Conservation (phyloP, 2,329 filamentous ascomycete genomes). For the Emydomyces testavorans region DNA sequence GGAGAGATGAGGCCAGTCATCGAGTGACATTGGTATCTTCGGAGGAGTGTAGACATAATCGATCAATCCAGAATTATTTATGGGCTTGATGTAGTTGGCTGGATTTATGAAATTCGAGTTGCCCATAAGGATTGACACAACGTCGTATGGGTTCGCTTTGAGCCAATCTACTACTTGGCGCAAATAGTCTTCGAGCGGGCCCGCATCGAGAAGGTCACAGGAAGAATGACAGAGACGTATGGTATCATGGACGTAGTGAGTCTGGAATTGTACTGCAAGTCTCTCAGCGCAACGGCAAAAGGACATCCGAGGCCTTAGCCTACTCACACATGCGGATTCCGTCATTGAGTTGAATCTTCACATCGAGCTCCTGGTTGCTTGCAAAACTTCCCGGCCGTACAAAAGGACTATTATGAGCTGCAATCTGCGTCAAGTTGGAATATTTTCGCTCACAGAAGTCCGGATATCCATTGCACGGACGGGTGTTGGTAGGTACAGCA, state of each 20-base stretch:
- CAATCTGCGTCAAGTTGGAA: constrained; percentile 68
- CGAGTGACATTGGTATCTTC: constrained; percentile 55
- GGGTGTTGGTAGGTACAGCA: constrained; percentile 53
- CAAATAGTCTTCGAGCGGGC: constrained; percentile 65
- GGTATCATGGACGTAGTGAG: constrained; percentile 45
- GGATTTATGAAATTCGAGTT: constrained; percentile 67
- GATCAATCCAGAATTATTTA: constrained; percentile 59
- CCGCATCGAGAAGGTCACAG: constrained; percentile 70
- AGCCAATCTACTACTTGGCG: constrained; percentile 61
- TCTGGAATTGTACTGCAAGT: constrained; percentile 47
- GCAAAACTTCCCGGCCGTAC: constrained; percentile 57
- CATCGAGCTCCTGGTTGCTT: constrained; percentile 59
- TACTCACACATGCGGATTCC: constrained; percentile 48
- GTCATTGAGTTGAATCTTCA: constrained; percentile 64
- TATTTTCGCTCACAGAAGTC: constrained; percentile 68
- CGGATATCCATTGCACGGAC: constrained; percentile 65
- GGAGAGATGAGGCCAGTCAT: constrained; percentile 73
- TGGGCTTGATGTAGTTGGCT: constrained; percentile 52
- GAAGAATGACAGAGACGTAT: constrained; percentile 75
- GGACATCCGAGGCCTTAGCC: background rate
- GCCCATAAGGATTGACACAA: constrained; percentile 74
- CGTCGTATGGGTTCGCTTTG: constrained; percentile 64
- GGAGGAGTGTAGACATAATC: constrained; percentile 64
- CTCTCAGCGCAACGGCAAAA: background rate
- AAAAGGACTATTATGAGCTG: constrained; percentile 74